Base-by-base conservation (phyloP, 495 filamentous ascomycete species). In the Penicillium argentinense region DNA sequence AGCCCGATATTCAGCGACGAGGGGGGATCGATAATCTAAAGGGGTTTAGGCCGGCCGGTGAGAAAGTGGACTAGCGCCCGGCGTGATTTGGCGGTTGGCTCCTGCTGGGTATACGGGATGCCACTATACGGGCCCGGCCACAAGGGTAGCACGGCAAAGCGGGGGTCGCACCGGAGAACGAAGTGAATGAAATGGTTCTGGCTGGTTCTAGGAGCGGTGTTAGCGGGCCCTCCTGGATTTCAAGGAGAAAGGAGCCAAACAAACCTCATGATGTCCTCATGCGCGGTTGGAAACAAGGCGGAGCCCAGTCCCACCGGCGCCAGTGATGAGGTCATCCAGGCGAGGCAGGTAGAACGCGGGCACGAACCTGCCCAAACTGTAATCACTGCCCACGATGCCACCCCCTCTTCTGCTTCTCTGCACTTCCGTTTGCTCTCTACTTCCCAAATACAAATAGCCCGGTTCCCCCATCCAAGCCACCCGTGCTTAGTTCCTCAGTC, bases 321-420 rank as follows among this genome's bases (percentile, higher is more conserved):
- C 30, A 39, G 57, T 51, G 46, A 61, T 63, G 60, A 63, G 61
- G 60, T 63, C 60, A 63, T 63, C 44, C 44, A 45, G 12, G 16
- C 33, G 22, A 39, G 25, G 30, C 4, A n/a, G n/a, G n/a, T 25
- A 41, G 19, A 26, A 26, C 5, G 33, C 25, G 25, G 22, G 39
- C 39, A 27, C 39, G 23, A 41, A 25, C 13, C 17, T 41, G 22
- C 23, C 14, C 16, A n/a, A 41, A 39, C 16, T 25, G 34, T 33
- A 22, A 41, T 29, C 18, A 34, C 42, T 32, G 16, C n/a, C n/a
- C n/a, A n/a, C n/a, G n/a, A n/a, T n/a, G n/a, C n/a, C n/a, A n/a
- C n/a, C n/a, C 11, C 11, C 16, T 9, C 17, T 18, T 21, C 14
- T 21, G 18, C 29, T 22, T 22, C 17, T 36, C 6, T 5, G n/a